Base-by-base conservation (phyloP, 2,329 filamentous ascomycete genomes). In the Cladosporium velox region DNA sequence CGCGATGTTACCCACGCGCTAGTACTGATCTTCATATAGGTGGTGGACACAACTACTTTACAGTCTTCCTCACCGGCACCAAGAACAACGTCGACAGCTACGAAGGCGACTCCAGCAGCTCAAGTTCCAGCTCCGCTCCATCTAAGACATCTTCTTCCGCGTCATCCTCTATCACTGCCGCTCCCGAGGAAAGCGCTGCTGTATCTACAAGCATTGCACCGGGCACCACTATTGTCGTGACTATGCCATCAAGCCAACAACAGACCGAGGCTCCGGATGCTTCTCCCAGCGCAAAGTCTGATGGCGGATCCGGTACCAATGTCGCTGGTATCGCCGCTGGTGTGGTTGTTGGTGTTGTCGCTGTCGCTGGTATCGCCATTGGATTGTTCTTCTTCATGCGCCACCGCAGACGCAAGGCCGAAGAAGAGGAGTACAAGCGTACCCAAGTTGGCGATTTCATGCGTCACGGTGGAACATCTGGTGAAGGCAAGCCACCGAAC, bases 251-350 rank as follows among this genome's bases (percentile, higher is more conserved):
- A 59, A 65, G 63, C 63, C 51, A 64, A 28, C 63, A 65, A 49
- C 65, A 66, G 49, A 62, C 59, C 14, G 44, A 65, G 69, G 71
- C 44, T 67, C 72, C 84, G 71, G 73, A 71, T 83, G 82, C 15
- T 74, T 86, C 66, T 83, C 81, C 85, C 61, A 21, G 79, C 49
- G 72, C 85, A 41, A 72, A 78, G 28, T 78, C 83, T 68, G 5
- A 67, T 60, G 58, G 59, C 8, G 68, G 70, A 15, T 70, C 71
- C 24, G 75, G 76, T 24, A 82, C 88, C n/a, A 93, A 90, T 75
- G 91, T 88, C n/a, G 91, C 88, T 47, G 92, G 90, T 59, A 93
- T 98, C 71, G 93, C 91, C 21, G 94, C 89, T 11, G 94, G 94
- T 67, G 91, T 92, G 1, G 93, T 97, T 2, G 91, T 95, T 10